Evolutionary conservation across 192 early-diverging fungal genomes (phyloP), one percentile per base, ranked within the genome.

Genomic region (Funneliformis geosporum): DNA sequence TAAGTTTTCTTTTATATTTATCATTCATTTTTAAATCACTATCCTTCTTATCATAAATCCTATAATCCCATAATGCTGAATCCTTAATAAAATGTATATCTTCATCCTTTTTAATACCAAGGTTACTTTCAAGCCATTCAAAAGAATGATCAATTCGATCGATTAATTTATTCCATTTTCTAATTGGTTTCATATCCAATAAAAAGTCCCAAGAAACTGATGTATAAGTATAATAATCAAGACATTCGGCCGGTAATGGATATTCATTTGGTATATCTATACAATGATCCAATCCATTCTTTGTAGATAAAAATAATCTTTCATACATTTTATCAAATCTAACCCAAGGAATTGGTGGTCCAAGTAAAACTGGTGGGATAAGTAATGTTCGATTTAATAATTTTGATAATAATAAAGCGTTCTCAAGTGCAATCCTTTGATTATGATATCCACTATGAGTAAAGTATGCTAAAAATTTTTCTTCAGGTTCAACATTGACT

Each of bases 371-470:
- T 25, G 83, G 84, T 0, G 88, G 88, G 1, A 89, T 65, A 3
- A 90, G 64, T 18, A 90, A 66, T 23, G 88, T 90, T 8, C 88
- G 87, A 62, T 89, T 87, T 60, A 90, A 75, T 73, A 88, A 86
- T 28, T 84, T 82, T 59, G 89, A 83, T 9, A 90, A 78, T 9
- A 90, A 76, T 21, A 90, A 80, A 0, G 87, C 88, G 73, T 90
- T 90, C 18, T 84, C 89, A 59, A 90, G 84, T 33, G 83, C 86
- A 28, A 85, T 88, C 2, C 88, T 85, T 67, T 90, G 89, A 64
- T 90, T 90, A 42, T 86, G 86, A 67, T 89, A 83, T 23, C 89
- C 89, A 47, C 83, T 85, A 68, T 90, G 89, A 10, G 89, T 84
- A 12, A 86, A 72, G 73, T 90, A 90, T 18, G 89, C 84, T 18